Conservation (phyloP, 257 asterid species). For the Thymus mandschuricus region DNA sequence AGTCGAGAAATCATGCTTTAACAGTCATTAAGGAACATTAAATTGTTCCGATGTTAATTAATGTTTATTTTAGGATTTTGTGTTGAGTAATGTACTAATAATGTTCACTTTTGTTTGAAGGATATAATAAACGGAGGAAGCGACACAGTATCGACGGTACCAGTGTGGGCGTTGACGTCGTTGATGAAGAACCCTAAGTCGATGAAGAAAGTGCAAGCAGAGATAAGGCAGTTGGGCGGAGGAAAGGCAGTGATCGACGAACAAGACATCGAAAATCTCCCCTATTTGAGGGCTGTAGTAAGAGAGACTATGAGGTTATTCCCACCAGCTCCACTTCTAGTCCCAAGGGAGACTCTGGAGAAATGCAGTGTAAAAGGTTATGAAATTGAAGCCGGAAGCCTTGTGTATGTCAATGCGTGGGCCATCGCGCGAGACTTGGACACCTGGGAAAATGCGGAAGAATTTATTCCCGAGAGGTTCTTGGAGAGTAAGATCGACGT, state of each 20-base stretch:
- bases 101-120: constrained; percentile 18
- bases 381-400: constrained; percentile 24
- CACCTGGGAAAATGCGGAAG: constrained; percentile 32
- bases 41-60: too few species aligned
- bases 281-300: constrained; percentile 36
- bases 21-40: too few species aligned
- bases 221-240: constrained; percentile 24
- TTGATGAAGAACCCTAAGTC: constrained; percentile 26
- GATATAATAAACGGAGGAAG: constrained; percentile 36
- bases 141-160: constrained; percentile 22
- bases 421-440: constrained; percentile 26
- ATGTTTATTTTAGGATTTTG: too few species aligned
- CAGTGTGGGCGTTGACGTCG: constrained; percentile 42
- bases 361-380: constrained; percentile 28
- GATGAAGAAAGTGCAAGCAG: constrained; percentile 40
- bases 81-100: too few species aligned
- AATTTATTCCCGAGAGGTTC: constrained; percentile 37
- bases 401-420: constrained; percentile 33
- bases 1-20: too few species aligned
- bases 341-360: constrained; percentile 30
- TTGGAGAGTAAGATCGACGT: constrained; percentile 29
- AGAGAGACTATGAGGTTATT: constrained; percentile 35
- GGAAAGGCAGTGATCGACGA: constrained; percentile 22
- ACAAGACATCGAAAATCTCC: constrained; percentile 27
- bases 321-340: constrained; percentile 36